Base-by-base conservation (phyloP, 768 basidiomycete species). In the Agaricus blazei region DNA sequence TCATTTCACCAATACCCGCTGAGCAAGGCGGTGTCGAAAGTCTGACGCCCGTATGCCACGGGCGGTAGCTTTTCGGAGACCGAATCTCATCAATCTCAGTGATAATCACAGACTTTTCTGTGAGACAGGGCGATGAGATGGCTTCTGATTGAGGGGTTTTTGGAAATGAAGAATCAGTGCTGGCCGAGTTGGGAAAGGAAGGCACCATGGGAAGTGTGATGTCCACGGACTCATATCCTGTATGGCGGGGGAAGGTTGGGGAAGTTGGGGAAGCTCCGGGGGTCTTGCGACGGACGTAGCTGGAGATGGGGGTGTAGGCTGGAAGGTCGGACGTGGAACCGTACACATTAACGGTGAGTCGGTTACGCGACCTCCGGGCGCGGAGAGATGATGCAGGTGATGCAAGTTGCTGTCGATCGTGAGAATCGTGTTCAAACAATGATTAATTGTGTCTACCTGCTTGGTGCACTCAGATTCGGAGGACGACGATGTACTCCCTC, bases 221-320 rank as follows among this genome's bases (percentile, higher is more conserved):
- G 12, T 84, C 83, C 26, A 72, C 68, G 57, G 74, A 73, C 64
- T 69, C 68, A 60, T 70, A 68, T 62, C 67, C 67, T 62, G 68
- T 68, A 62, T 74, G 74, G 48, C 69, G 77, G 52, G 79, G 73
- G 66, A 88, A 88, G 9, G 80, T 79, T 11, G 86, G 80, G 1
- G 84, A 82, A 14, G 81, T 83, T 0, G 88, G 88, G 9, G 89
- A 88, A 38, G 80, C 76, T 56, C 83, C 82, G 28, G 89, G 88
- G 1, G 88, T 88, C 70, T 84, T 88, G 58, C 89, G 83, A 59
- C 90, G 87, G 42, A 88, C 84, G 57, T 87, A 91, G 38, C 81
- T 78, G 27, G 90, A 92, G 52, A 92, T 91, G 52, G 90, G 90
- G 12, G 85, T 88, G 63, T 81, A 80, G 38, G 81, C 84, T 29